Evolutionary conservation across 805 yeast species (phyloP).

Genomic region (Lachancea thermotolerans): DNA sequence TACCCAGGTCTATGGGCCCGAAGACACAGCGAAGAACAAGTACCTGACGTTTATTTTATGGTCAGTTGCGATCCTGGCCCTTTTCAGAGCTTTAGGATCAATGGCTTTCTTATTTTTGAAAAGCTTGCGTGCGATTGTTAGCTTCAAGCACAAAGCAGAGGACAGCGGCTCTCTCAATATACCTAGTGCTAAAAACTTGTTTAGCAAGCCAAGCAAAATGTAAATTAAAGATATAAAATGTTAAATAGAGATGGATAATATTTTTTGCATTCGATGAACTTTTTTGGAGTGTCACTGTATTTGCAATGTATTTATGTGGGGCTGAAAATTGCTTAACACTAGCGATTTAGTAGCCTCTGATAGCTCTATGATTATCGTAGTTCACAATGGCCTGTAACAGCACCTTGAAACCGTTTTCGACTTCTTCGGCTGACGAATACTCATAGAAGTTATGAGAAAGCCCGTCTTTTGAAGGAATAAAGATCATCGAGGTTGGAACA

Average conservation of each 20-base stretch:
- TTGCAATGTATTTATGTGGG: not conserved
- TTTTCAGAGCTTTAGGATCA: constrained; percentile 80
- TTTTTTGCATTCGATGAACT: not conserved
- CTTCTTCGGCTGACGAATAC: constrained; percentile 56
- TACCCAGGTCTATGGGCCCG: constrained; percentile 71
- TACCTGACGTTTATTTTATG: constrained; percentile 82
- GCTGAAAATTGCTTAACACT: too few relatives aligned
- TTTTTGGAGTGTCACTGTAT: not conserved
- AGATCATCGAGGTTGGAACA: constrained; percentile 68
- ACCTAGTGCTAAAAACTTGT: constrained; percentile 10
- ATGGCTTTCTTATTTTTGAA: constrained; percentile 50
- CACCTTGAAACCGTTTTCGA: constrained; percentile 53
- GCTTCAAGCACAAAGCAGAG: constrained; percentile 35
- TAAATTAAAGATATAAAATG: constrained; percentile 3
- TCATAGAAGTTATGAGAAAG: constrained; percentile 63
- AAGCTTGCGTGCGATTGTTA: constrained; percentile 35
- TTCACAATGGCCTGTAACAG: constrained; percentile 44
- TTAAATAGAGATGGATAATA: not conserved
- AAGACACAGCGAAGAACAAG: constrained; percentile 57
- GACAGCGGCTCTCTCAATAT: constrained; percentile 27
- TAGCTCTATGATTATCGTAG: constrained; percentile 31
- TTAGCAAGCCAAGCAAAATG: constrained; percentile 5
- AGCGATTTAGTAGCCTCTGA: constrained; percentile 12
- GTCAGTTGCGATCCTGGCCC: constrained; percentile 83
- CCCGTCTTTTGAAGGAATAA: constrained; percentile 63